A percentile compares a stretch with the other conserved stretches of the same genome.
Evolutionary conservation across 1,284 basidiomycete species (phyloP).

Genomic region (Melampsora medusae): DNA sequence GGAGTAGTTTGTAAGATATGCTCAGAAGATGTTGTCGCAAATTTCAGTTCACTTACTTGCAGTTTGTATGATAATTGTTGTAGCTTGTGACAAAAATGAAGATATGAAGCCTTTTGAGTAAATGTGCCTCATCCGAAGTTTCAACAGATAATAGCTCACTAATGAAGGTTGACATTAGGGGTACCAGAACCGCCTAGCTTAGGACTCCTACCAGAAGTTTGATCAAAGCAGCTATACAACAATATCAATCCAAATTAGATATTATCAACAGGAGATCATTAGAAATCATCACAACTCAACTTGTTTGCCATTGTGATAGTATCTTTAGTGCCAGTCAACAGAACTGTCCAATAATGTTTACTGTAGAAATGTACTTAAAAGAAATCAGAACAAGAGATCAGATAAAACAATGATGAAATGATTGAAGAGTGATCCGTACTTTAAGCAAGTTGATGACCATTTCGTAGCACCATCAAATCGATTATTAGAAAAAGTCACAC

Average conservation of each 20-base stretch:
- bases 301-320: constrained; percentile 39
- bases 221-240: constrained; percentile 24
- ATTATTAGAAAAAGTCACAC: constrained; percentile 32
- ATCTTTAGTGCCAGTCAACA: constrained; percentile 20
- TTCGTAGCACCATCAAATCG: constrained; percentile 15
- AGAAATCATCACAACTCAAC: constrained; percentile 12
- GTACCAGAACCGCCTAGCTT: constrained; percentile 11
- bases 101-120: not conserved
- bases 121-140: too few relatives aligned
- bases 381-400: not conserved
- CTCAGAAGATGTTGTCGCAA: too few relatives aligned
- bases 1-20: not conserved
- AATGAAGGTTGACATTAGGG: constrained; percentile 21
- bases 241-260: too few relatives aligned
- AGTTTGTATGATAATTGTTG: constrained; percentile 33
- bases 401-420: not conserved
- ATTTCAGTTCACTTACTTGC: not conserved
- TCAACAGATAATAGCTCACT: constrained; percentile 2
- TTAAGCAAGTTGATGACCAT: constrained; percentile 32
- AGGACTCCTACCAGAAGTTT: constrained; percentile 33
- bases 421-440: constrained; percentile 10
- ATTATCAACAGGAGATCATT: not conserved
- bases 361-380: not conserved
- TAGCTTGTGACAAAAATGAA: constrained; percentile 8
- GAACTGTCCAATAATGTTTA: constrained; percentile 37